phyloP scores from a whole-genome alignment of 306 rosid species.

The Mucuna pruriens region DNA sequence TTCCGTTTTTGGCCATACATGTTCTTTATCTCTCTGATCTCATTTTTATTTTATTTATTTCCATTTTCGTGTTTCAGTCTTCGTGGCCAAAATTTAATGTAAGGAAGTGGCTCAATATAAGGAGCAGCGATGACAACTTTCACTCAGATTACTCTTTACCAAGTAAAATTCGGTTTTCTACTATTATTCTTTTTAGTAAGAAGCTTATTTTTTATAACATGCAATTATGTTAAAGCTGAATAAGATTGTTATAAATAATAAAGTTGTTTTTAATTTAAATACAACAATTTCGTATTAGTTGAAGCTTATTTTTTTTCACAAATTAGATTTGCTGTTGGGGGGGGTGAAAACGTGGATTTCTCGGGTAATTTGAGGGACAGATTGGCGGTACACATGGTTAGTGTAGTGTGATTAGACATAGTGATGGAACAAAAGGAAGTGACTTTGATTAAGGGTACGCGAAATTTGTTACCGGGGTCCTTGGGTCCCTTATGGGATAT shows the following conservation, averaged over 20 bases:
- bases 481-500: constrained; percentile 24
- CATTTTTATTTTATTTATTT: neutral
- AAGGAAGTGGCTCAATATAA: constrained; percentile 67
- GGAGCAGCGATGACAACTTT: constrained; percentile 45
- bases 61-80: constrained; percentile 34
- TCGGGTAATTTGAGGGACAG: neutral
- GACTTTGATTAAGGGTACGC: neutral
- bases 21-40: neutral
- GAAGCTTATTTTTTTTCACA: too few relatives aligned
- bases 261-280: too few relatives aligned
- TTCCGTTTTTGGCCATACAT: neutral
- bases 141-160: constrained; percentile 49
- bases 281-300: too few relatives aligned
- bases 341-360: neutral
- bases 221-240: too few relatives aligned
- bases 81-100: constrained; percentile 68
- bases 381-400: neutral
- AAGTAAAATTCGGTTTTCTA: neutral
- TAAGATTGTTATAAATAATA: too few relatives aligned
- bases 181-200: too few relatives aligned
- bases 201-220: too few relatives aligned
- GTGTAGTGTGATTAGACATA: constrained; percentile 12
- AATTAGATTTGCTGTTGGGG: neutral
- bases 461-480: neutral
- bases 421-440: neutral